phyloP scores from a whole-genome alignment of 2,329 filamentous ascomycete genomes.

The Nemania sp. region DNA sequence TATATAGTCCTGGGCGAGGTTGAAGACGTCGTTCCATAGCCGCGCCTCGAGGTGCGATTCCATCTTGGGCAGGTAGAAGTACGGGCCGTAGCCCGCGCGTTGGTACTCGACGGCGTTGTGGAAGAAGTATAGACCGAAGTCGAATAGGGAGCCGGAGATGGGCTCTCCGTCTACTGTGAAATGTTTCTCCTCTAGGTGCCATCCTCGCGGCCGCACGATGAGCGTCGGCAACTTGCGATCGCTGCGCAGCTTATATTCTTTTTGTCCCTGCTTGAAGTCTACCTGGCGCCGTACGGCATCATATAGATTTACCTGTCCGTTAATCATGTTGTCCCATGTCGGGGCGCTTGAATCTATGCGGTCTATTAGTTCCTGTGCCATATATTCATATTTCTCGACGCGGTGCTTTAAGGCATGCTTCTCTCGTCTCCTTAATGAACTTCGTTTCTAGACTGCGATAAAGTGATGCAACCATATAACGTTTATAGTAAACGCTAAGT shows the following conservation, averaged over 20 bases:
- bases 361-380: constrained; percentile 35
- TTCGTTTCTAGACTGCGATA: neutral
- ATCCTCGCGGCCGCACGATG: constrained; percentile 93
- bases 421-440: neutral
- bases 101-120: constrained; percentile 94
- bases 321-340: constrained; percentile 99
- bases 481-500: neutral
- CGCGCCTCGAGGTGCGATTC: constrained; percentile 97
- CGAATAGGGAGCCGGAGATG: constrained; percentile 91
- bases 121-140: constrained; percentile 99
- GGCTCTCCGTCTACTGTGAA: constrained; percentile 95
- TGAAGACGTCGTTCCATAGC: constrained; percentile 98
- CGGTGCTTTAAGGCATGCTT: neutral
- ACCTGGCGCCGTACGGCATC: constrained; percentile 93
- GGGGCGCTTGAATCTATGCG: constrained; percentile 87
- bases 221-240: constrained; percentile 88
- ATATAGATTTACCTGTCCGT: constrained; percentile 96
- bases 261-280: constrained; percentile 94
- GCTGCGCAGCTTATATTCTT: constrained; percentile 97
- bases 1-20: constrained; percentile 92
- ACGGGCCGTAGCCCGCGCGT: constrained; percentile 85
- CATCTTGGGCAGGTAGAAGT: constrained; percentile 99
- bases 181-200: constrained; percentile 99
- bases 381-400: neutral
- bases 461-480: neutral